A percentile compares a stretch with the other conserved stretches of the same genome.
These are phyloP conservation scores for Leccinum boreale DNA, from an alignment of 768 basidiomycete species.

Conservation along the genomic window DNA sequence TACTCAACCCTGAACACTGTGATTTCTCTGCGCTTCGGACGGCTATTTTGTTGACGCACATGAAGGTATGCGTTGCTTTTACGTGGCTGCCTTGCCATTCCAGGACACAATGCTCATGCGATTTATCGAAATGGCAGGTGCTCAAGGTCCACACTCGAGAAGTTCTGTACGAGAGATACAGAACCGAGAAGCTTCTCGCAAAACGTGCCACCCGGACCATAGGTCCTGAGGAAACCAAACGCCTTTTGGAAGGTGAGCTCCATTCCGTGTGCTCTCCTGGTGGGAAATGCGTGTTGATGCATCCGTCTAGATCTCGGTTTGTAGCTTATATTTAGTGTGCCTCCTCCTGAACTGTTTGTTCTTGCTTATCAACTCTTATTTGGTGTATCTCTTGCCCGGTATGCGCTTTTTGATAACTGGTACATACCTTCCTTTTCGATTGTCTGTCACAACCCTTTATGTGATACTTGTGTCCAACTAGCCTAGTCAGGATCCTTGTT, in stretches of 20 bases:
- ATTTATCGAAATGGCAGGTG: slow-evolving; percentile 43
- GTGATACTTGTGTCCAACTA: slow-evolving; percentile 19
- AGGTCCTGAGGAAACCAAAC: slow-evolving; percentile 67
- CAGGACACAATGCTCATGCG: slow-evolving; percentile 5
- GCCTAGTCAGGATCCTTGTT: slow-evolving; percentile 15
- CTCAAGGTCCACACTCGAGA: slow-evolving; percentile 83
- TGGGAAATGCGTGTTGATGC: slow-evolving; percentile 24
- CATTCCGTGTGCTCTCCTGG: slow-evolving; percentile 16
- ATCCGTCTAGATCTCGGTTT: slow-evolving; percentile 43
- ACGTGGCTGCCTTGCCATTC: slow-evolving; percentile 17
- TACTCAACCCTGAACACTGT: slow-evolving; percentile 81
- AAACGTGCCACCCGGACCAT: slow-evolving; percentile 80
- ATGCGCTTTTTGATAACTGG: slow-evolving; percentile 1
- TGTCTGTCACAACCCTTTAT: slow-evolving; percentile 9
- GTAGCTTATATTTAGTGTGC: slow-evolving; percentile 31
- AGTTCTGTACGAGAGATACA: slow-evolving; percentile 89
- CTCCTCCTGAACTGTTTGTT: slow-evolving; percentile 14
- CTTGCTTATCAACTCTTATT: slow-evolving; percentile 21
- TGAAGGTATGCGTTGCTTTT: slow-evolving; percentile 51
- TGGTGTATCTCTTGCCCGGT: slow-evolving; percentile 9
- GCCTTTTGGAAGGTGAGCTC: slow-evolving; percentile 65
- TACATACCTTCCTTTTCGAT: background rate
- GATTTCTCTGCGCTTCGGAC: slow-evolving; percentile 86
- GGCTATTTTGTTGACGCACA: slow-evolving; percentile 78
- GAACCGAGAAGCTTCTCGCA: slow-evolving; percentile 87